These are phyloP conservation scores for Calonectria pteridis DNA, from an alignment of 2,329 filamentous ascomycete species.

Conservation along the genomic window DNA sequence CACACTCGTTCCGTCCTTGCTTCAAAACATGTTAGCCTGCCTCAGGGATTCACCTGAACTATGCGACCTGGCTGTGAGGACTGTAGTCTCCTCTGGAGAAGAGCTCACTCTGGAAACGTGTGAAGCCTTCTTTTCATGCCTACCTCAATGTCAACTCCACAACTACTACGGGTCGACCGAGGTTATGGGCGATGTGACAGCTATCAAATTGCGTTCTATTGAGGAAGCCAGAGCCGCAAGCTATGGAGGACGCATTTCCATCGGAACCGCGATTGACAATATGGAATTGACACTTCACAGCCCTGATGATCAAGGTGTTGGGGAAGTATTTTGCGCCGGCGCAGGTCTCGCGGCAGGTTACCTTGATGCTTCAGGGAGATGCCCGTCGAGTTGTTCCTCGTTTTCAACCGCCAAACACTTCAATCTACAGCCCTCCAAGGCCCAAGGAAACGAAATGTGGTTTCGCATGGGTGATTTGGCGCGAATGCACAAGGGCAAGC, in stretches of 20 bases:
- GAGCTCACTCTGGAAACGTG: not conserved
- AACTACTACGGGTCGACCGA: not conserved
- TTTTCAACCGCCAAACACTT: not conserved
- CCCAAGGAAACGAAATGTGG: not conserved
- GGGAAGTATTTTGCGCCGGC: not conserved
- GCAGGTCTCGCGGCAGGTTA: not conserved
- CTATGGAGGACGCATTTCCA: not conserved
- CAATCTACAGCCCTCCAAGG: not conserved
- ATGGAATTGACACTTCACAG: not conserved
- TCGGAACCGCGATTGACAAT: not conserved
- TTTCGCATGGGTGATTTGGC: not conserved
- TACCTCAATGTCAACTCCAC: not conserved
- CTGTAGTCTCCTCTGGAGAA: not conserved
- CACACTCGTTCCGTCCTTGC: not conserved
- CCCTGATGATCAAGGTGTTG: not conserved
- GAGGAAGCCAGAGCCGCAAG: not conserved
- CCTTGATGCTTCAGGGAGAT: not conserved
- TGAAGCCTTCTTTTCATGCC: not conserved
- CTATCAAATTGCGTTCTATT: not conserved
- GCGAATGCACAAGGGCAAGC: not conserved
- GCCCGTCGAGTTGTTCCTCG: not conserved
- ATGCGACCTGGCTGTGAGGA: not conserved
- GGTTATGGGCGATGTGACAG: not conserved
- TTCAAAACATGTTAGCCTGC: not conserved
- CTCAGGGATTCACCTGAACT: not conserved